These are phyloP conservation scores for Wallacemonas sp. DNA, from an alignment of 208 protist genomes.

Conservation along the genomic window DNA sequence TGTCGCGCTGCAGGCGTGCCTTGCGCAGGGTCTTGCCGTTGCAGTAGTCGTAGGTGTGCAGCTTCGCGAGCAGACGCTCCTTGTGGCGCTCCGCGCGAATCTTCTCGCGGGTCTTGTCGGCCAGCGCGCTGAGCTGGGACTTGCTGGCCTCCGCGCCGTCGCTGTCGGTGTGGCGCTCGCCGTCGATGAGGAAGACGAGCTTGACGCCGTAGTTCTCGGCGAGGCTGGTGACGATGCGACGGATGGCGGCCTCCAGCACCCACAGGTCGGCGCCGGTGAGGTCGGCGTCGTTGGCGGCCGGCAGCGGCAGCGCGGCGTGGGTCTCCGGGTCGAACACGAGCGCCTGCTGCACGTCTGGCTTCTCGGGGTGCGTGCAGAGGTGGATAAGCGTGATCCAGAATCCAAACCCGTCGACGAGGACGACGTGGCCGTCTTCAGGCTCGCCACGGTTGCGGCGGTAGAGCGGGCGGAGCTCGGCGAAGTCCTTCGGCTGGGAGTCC, in stretches of 20 bases:
- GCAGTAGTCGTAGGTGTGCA: slow-evolving; percentile 24
- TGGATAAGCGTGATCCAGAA: slow-evolving; percentile 22
- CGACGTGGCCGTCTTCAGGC: slow-evolving; percentile 12
- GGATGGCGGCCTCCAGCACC: slow-evolving; percentile 3
- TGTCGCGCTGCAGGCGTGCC: slow-evolving; percentile 6
- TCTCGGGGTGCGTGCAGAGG: slow-evolving; percentile 9
- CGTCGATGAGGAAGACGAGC: slow-evolving; percentile 26
- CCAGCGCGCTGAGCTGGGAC: not conserved
- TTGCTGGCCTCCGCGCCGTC: not conserved
- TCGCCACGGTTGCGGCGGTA: slow-evolving; percentile 13
- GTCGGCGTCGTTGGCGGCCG: slow-evolving; percentile 17
- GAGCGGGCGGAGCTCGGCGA: slow-evolving; percentile 12
- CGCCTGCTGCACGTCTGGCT: not conserved
- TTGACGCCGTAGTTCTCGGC: slow-evolving; percentile 12
- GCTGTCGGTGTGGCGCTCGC: slow-evolving; percentile 5
- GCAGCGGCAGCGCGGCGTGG: not conserved
- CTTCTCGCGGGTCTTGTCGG: slow-evolving; percentile 16
- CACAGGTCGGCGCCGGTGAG: slow-evolving; percentile 21
- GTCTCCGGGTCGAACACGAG: not conserved
- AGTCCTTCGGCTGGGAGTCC: slow-evolving; percentile 5
- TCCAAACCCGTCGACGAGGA: slow-evolving; percentile 26
- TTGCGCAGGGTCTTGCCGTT: slow-evolving; percentile 10
- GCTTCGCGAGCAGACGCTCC: slow-evolving; percentile 11
- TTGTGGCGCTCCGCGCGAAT: slow-evolving; percentile 5
- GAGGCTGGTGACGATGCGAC: slow-evolving; percentile 11